Evolutionary conservation across 305 asterid species (phyloP), one percentile per base, ranked within the genome.

Genomic region (Fraxinus latifolia): DNA sequence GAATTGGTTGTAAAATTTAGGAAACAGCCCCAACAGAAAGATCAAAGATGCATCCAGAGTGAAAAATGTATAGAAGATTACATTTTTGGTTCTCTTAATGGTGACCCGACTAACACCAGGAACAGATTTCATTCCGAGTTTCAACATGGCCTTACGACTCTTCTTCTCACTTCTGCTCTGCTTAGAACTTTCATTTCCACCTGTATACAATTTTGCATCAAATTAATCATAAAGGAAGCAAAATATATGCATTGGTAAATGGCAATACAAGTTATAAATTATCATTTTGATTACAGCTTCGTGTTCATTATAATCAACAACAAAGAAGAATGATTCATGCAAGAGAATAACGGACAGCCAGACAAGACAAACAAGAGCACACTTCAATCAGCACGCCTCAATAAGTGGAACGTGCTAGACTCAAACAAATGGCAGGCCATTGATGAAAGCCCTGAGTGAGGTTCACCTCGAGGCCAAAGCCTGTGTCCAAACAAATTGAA

Each of bases 101-200:
- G 98, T 94, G 88, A 94, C 97, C 87, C 97, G 87, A 84, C 95
- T 90, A 60, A 94, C 98, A 80, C 97, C 97, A 2, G 89, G 77
- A 80, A 94, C 89, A 42, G 97, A 97, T 82, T 94, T 94, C 98
- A 95, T 93, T 74, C 99, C 99, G 36, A 95, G 95, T 87, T 93
- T 95, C 91, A 93, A 82, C 98, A 95, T 93, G 78, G 99, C 99
- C 89, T 95, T 95, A 3, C 98, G 90, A 71, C 99, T 93, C 93
- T 95, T 95, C 89, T 95, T 95, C 94, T 95, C 99, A 75, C 98
- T 95, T 79, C 99, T 90, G 92, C 97, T 95, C 89, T 95, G 99
- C 89, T 93, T 95, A 25, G 94, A 90, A 81, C 93, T 83, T 68
- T 88, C 97, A 47, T 74, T 88, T 29, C 83, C 85, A 77, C 90